phyloP scores from a whole-genome alignment of 164 flowering plant species.

The Umbellularia californica region DNA sequence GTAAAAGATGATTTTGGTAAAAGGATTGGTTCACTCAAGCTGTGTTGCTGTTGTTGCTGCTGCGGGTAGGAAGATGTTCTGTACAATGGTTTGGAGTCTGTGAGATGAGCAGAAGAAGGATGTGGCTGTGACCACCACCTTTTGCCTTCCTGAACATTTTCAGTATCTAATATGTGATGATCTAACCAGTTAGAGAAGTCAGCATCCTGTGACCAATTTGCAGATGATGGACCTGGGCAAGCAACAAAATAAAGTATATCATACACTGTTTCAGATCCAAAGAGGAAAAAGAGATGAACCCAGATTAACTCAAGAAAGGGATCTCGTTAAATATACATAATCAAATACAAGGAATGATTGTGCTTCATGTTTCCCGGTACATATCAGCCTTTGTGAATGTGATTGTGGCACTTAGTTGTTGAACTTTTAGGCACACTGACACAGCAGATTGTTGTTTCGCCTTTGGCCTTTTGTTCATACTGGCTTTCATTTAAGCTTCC shows the following conservation, averaged over 20 bases:
- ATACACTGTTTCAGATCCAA: background rate
- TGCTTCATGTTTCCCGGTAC: no score
- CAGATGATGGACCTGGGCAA: slow-evolving; percentile 58
- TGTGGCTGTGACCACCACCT: slow-evolving; percentile 81
- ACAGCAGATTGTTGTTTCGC: no score
- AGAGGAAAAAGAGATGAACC: background rate
- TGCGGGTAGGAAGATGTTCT: slow-evolving; percentile 87
- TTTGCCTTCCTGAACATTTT: slow-evolving; percentile 40
- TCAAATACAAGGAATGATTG: no score
- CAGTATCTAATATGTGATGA: slow-evolving; percentile 42
- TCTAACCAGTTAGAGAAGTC: slow-evolving; percentile 57
- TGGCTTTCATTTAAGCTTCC: no score
- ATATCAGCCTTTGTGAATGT: no score
- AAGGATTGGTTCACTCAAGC: slow-evolving; percentile 61
- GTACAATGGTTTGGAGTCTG: slow-evolving; percentile 56
- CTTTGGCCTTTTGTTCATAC: no score
- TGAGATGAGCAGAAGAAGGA: slow-evolving; percentile 26
- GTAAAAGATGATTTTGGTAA: slow-evolving; percentile 59
- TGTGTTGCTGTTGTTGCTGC: slow-evolving; percentile 38
- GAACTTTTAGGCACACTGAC: no score
- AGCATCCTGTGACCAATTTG: slow-evolving; percentile 65
- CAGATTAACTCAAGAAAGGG: background rate
- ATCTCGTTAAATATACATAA: no score
- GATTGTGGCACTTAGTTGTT: no score
- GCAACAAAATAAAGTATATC: background rate